Conservation (phyloP, 2,329 filamentous ascomycete genomes). For the Beauveria rudraprayagi region DNA sequence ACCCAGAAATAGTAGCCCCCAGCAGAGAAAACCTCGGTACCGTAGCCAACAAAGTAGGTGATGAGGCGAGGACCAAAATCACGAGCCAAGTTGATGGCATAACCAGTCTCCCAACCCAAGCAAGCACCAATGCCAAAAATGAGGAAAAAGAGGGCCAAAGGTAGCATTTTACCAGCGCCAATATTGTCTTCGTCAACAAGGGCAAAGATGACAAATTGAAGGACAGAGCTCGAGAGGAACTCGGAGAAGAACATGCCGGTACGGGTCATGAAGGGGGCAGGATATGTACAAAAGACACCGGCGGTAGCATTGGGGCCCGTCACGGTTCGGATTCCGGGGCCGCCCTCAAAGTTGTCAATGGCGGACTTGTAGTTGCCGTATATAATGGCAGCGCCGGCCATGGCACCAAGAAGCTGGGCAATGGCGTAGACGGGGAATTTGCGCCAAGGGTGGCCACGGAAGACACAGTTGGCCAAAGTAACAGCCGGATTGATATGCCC, state of each 20-base stretch:
- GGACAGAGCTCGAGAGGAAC: conserved; percentile 56
- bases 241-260: conserved; percentile 65
- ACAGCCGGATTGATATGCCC: conserved; percentile 65
- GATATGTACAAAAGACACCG: conserved; percentile 67
- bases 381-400: conserved; percentile 51
- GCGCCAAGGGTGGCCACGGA: conserved; percentile 59
- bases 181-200: conserved; percentile 51
- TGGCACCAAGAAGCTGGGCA: conserved; percentile 60
- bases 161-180: conserved; percentile 47
- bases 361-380: conserved; percentile 58
- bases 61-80: conserved; percentile 64
- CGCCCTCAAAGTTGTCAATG: conserved; percentile 57
- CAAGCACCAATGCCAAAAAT: conserved; percentile 66
- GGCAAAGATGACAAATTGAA: conserved; percentile 67
- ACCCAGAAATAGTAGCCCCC: conserved; percentile 69
- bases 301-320: conserved; percentile 51
- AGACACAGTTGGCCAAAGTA: conserved; percentile 61
- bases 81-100: conserved; percentile 65
- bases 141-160: conserved; percentile 60
- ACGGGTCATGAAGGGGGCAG: conserved; percentile 56
- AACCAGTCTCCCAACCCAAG: conserved; percentile 71
- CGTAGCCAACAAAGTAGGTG: conserved; percentile 61
- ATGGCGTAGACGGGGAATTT: conserved; percentile 61
- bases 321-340: conserved; percentile 53
- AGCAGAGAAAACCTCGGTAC: conserved; percentile 56